A percentile compares a stretch with the other conserved stretches of the same genome.
phyloP scores from a whole-genome alignment of 1,284 basidiomycete species.

The Serendipita sp. region DNA sequence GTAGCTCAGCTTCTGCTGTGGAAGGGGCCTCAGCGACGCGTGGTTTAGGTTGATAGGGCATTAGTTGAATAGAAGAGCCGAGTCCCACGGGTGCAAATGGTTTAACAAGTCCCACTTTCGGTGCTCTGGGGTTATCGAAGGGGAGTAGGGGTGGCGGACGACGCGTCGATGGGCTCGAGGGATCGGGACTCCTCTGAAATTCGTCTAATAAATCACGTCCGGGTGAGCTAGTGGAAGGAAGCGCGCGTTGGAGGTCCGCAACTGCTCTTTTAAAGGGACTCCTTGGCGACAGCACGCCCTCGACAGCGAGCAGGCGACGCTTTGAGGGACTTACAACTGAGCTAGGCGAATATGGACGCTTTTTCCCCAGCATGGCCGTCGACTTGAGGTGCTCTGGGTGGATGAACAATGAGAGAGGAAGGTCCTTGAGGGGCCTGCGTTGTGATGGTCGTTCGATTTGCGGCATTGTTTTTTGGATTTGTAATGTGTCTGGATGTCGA shows the following conservation, averaged over 20 bases:
- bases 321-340: slow-evolving; percentile 45
- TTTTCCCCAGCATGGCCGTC: slow-evolving; percentile 21
- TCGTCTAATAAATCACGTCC: background rate
- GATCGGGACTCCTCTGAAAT: background rate
- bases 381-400: slow-evolving; percentile 20
- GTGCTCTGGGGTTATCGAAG: background rate
- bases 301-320: slow-evolving; percentile 47
- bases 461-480: background rate
- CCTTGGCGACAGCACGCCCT: slow-evolving; percentile 31
- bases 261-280: slow-evolving; percentile 3
- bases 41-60: background rate
- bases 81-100: background rate
- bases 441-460: slow-evolving; percentile 5
- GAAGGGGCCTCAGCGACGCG: background rate
- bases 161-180: background rate
- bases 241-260: background rate
- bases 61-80: background rate
- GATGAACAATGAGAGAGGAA: slow-evolving; percentile 42
- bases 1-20: background rate
- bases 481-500: background rate
- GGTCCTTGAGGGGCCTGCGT: slow-evolving; percentile 37
- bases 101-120: background rate
- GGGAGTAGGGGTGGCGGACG: background rate
- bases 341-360: slow-evolving; percentile 38
- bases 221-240: background rate